These are phyloP conservation scores for Protomyces gravidus DNA, from an alignment of 1,139 yeast genomes.

Conservation along the genomic window DNA sequence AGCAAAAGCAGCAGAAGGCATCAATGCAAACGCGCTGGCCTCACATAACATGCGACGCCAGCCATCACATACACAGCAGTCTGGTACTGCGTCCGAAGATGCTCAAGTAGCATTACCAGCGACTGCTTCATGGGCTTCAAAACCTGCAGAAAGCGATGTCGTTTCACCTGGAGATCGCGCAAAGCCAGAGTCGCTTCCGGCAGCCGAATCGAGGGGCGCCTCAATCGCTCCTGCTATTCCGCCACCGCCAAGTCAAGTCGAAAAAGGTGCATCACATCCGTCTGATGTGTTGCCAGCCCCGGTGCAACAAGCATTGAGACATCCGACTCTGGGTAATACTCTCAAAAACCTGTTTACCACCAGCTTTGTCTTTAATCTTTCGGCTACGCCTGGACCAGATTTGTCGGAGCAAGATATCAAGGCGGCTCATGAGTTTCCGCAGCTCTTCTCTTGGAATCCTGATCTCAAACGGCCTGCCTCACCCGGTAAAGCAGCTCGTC, in stretches of 20 bases:
- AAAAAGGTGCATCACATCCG: neutral
- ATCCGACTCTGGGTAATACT: constrained; percentile 14
- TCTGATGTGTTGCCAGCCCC: constrained; percentile 8
- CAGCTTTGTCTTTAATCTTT: constrained; percentile 6
- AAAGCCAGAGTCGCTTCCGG: constrained; percentile 18
- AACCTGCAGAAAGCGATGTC: constrained; percentile 46
- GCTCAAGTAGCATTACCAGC: constrained; percentile 41
- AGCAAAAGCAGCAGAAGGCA: constrained; percentile 29
- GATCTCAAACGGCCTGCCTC: constrained; percentile 13
- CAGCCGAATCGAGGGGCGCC: neutral
- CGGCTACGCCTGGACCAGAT: constrained; percentile 17
- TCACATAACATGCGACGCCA: constrained; percentile 35
- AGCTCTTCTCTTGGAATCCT: constrained; percentile 16
- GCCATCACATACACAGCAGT: constrained; percentile 32
- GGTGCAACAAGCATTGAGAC: constrained; percentile 13
- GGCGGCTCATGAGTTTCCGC: constrained; percentile 15
- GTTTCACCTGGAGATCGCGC: constrained; percentile 24
- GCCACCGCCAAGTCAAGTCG: constrained; percentile 25
- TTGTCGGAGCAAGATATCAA: constrained; percentile 18
- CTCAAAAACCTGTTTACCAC: constrained; percentile 5
- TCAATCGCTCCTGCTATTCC: constrained; percentile 9
- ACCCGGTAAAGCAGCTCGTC: constrained; percentile 11
- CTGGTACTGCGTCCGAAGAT: constrained; percentile 35
- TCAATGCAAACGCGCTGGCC: constrained; percentile 23
- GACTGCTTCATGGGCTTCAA: constrained; percentile 45